Evolutionary conservation across 2,329 filamentous ascomycete species (phyloP).

Genomic region (Alternaria burnsii): DNA sequence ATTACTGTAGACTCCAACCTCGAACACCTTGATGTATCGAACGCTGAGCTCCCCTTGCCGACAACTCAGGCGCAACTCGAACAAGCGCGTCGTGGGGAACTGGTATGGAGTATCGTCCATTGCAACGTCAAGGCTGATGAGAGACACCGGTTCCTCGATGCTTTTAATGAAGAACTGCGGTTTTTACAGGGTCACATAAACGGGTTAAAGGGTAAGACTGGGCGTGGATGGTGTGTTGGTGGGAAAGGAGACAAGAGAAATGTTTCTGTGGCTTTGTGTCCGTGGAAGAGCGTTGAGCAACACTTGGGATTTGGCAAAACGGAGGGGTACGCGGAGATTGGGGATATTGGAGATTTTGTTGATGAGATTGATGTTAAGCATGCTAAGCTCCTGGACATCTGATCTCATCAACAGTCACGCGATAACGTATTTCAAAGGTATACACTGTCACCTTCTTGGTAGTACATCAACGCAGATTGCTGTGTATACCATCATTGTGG

Average conservation of each 20-base stretch:
- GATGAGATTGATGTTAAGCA: slow-evolving; percentile 38
- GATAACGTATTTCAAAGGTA: background rate
- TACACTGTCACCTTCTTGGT: background rate
- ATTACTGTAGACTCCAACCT: slow-evolving; percentile 52
- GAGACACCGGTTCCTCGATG: slow-evolving; percentile 35
- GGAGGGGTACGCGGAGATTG: slow-evolving; percentile 36
- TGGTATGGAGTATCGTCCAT: slow-evolving; percentile 45
- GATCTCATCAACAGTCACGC: background rate
- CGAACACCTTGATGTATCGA: slow-evolving; percentile 54
- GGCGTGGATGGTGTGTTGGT: slow-evolving; percentile 53
- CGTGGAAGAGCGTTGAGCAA: slow-evolving; percentile 51
- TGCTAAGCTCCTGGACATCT: slow-evolving; percentile 29
- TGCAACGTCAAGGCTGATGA: slow-evolving; percentile 42
- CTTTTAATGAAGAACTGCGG: slow-evolving; percentile 35
- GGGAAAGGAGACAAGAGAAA: slow-evolving; percentile 46
- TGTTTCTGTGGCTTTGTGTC: slow-evolving; percentile 55
- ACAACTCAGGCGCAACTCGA: slow-evolving; percentile 12
- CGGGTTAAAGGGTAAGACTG: slow-evolving; percentile 30
- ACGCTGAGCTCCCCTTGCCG: slow-evolving; percentile 39
- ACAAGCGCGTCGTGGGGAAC: slow-evolving; percentile 3
- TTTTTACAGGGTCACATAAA: slow-evolving; percentile 39
- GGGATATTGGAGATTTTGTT: slow-evolving; percentile 20
- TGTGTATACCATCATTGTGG: background rate
- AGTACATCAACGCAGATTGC: background rate
- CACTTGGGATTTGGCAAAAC: slow-evolving; percentile 47